Evolutionary conservation across 345 rosid genomes (phyloP).

Genomic region (Ceriops zippeliana): DNA sequence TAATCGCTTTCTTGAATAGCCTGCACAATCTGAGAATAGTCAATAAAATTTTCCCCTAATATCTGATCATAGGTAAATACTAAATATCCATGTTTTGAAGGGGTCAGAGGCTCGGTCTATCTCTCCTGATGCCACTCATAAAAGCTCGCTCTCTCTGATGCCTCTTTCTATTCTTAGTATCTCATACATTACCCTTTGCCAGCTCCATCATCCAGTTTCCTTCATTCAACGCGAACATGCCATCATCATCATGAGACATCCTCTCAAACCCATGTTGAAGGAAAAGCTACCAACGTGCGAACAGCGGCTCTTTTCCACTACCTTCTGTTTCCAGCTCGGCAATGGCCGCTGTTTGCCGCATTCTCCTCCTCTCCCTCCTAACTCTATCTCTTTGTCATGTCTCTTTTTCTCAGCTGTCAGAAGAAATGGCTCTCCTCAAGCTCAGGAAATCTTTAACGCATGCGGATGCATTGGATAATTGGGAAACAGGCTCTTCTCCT

Average conservation of each 20-base stretch:
- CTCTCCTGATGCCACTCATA: not conserved
- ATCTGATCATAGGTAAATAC: too few species aligned
- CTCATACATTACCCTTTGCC: constrained; percentile 12
- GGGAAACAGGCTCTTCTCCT: constrained; percentile 19
- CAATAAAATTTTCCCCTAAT: too few species aligned
- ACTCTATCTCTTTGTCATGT: constrained; percentile 5
- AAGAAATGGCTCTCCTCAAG: constrained; percentile 22
- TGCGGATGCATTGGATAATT: constrained; percentile 12
- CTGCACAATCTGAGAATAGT: too few species aligned
- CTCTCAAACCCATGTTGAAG: constrained; percentile 20
- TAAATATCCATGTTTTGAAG: not conserved
- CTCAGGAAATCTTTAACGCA: constrained; percentile 15
- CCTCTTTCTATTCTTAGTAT: constrained; percentile 40
- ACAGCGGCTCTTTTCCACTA: constrained; percentile 41
- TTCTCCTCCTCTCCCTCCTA: constrained; percentile 16
- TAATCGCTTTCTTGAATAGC: too few species aligned
- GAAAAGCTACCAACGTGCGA: constrained; percentile 26
- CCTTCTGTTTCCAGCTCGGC: constrained; percentile 26
- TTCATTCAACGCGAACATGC: constrained; percentile 7
- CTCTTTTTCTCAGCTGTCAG: constrained; percentile 12
- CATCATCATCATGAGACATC: constrained; percentile 23
- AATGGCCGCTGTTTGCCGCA: constrained; percentile 51
- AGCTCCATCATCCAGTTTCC: constrained; percentile 26
- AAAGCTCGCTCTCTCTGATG: not conserved
- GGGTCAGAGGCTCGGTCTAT: constrained; percentile 3